Evolutionary conservation across 2,329 filamentous ascomycete species (phyloP).

Genomic region (Neophaeococcomyces mojaviensis): DNA sequence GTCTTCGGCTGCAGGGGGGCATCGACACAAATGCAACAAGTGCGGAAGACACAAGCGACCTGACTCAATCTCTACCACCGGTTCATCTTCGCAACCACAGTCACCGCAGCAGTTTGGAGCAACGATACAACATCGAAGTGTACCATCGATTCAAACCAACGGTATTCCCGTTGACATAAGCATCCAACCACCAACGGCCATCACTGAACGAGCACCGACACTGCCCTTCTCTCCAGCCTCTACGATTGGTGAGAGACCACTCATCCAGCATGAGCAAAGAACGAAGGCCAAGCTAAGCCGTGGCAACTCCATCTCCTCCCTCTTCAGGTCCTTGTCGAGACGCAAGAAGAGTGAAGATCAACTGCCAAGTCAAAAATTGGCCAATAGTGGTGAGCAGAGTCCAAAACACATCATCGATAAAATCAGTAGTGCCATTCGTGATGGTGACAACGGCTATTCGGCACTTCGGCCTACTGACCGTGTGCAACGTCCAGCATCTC

Average conservation of each 20-base stretch:
- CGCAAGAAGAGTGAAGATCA: slow-evolving; percentile 15
- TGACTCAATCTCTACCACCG: background rate
- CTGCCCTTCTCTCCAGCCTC: slow-evolving; percentile 3
- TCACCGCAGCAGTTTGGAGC: slow-evolving; percentile 3
- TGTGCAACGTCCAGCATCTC: slow-evolving; percentile 65
- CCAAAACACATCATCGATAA: slow-evolving; percentile 19
- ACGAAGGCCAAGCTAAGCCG: slow-evolving; percentile 15
- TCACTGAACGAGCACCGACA: slow-evolving; percentile 4
- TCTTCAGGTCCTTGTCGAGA: slow-evolving; percentile 19
- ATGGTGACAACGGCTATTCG: slow-evolving; percentile 14
- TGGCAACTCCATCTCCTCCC: slow-evolving; percentile 18
- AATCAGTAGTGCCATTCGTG: slow-evolving; percentile 18
- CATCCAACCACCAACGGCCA: slow-evolving; percentile 5
- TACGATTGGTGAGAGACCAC: slow-evolving; percentile 14
- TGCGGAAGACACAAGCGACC: slow-evolving; percentile 10
- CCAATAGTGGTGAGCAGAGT: slow-evolving; percentile 12
- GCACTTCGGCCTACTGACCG: slow-evolving; percentile 8
- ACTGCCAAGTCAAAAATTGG: slow-evolving; percentile 20
- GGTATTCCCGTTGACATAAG: slow-evolving; percentile 1
- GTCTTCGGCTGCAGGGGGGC: background rate
- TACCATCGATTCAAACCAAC: slow-evolving; percentile 4
- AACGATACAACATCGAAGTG: background rate
- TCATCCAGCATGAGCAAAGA: slow-evolving; percentile 8
- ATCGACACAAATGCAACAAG: slow-evolving; percentile 15
- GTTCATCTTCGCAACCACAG: background rate